A percentile compares a stretch with the other conserved stretches of the same genome.
These are phyloP conservation scores for Phytophthora niederhauseri DNA, from an alignment of 352 stramenopile species.

Conservation along the genomic window DNA sequence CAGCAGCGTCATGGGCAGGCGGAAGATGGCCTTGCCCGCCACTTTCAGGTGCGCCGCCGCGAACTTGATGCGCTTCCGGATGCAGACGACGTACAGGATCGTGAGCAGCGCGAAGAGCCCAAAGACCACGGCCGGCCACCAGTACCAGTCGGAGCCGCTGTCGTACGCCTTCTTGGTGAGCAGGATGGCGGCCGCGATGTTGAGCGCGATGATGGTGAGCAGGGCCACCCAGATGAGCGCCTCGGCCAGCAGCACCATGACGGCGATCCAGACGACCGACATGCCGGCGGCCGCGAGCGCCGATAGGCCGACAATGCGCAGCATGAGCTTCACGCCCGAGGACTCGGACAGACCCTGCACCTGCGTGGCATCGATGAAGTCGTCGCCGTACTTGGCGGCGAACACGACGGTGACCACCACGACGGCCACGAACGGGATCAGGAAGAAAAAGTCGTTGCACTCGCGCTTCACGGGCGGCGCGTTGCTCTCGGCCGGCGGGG, in stretches of 20 bases:
- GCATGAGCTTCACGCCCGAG: conserved; percentile 61
- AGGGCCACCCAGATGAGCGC: conserved; percentile 63
- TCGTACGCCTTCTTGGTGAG: conserved; percentile 76
- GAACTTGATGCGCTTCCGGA: conserved; percentile 92
- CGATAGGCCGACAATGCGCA: conserved; percentile 60
- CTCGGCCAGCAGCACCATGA: conserved; percentile 76
- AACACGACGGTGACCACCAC: conserved; percentile 56
- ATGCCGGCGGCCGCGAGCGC: conserved; percentile 62
- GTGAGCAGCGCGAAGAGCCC: conserved; percentile 56
- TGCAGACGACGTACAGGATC: conserved; percentile 66
- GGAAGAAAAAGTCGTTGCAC: conserved; percentile 83
- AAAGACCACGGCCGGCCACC: conserved; percentile 67
- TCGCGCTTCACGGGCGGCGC: conserved; percentile 38
- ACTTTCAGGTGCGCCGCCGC: conserved; percentile 91
- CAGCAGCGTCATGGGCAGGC: conserved; percentile 82
- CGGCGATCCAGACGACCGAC: conserved; percentile 74
- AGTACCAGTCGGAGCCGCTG: conserved; percentile 61
- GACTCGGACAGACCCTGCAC: conserved; percentile 41
- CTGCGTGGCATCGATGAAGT: conserved; percentile 60
- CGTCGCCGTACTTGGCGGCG: conserved; percentile 61
- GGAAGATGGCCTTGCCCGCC: conserved; percentile 86
- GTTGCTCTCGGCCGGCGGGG: conserved; percentile 12
- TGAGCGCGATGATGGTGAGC: conserved; percentile 39
- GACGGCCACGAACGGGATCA: conserved; percentile 65
- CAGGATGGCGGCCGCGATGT: conserved; percentile 61